These are phyloP conservation scores for Luffa aegyptiaca DNA, from an alignment of 306 rosid genomes.

Conservation along the genomic window DNA sequence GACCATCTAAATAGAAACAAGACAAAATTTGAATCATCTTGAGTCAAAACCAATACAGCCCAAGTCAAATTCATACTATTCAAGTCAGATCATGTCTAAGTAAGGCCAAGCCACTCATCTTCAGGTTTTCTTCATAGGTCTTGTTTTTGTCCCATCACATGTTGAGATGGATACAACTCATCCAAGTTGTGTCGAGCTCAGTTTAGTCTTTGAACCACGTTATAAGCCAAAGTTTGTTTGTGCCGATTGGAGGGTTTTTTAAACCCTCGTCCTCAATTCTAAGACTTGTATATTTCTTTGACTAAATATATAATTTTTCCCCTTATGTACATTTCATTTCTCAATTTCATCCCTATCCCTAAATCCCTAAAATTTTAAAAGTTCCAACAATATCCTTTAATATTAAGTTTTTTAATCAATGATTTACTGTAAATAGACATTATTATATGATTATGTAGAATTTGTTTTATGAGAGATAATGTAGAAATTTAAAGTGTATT, in stretches of 20 bases:
- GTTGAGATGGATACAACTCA: background rate
- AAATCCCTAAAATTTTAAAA: background rate
- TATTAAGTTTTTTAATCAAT: background rate
- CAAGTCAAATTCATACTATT: background rate
- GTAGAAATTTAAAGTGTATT: background rate
- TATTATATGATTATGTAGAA: background rate
- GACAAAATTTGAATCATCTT: background rate
- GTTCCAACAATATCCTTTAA: background rate
- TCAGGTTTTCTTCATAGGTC: background rate
- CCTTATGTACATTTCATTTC: background rate
- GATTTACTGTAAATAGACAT: background rate
- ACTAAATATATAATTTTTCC: background rate
- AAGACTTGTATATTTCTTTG: background rate
- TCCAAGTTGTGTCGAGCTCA: background rate
- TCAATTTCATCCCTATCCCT: background rate
- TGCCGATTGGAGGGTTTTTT: background rate
- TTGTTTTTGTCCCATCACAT: background rate
- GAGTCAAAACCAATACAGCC: background rate
- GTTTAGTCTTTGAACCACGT: background rate
- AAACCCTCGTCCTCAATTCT: background rate
- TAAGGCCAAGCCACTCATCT: background rate
- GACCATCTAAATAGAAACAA: background rate
- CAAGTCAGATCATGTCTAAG: background rate
- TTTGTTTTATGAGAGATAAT: background rate
- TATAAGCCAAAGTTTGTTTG: background rate